Conservation (phyloP, 305 asterid genomes). For the Fraxinus sp. region DNA sequence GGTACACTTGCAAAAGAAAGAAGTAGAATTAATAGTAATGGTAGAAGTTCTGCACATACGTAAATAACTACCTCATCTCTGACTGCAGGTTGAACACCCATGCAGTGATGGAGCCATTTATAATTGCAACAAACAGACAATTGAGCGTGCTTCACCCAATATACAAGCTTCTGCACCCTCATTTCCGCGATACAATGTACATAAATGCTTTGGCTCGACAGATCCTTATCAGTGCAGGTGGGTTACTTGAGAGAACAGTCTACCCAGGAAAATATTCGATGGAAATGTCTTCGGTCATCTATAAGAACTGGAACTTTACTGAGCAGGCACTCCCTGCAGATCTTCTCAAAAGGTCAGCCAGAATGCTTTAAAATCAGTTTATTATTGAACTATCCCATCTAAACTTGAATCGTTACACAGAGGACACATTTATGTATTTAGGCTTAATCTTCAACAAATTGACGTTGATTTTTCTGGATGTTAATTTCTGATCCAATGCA, state of each 20-base stretch:
- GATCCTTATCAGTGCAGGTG: conserved; percentile 56
- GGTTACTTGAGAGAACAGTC: conserved; percentile 58
- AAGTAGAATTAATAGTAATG: not conserved
- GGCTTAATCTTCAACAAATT: too few relatives aligned
- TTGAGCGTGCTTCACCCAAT: conserved; percentile 61
- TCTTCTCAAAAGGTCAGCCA: conserved; percentile 46
- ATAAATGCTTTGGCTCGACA: conserved; percentile 63
- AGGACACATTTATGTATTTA: not conserved
- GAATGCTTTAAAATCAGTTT: not conserved
- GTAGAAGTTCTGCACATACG: not conserved
- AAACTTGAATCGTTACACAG: not conserved
- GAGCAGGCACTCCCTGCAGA: conserved; percentile 64
- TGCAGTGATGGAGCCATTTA: conserved; percentile 59
- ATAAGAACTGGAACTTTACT: conserved; percentile 51
- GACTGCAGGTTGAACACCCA: conserved; percentile 57
- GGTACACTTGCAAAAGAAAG: conserved; percentile 25
- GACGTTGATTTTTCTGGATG: not conserved
- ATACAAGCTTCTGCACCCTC: conserved; percentile 60
- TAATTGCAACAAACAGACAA: conserved; percentile 54
- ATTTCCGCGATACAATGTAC: conserved; percentile 60
- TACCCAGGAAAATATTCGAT: conserved; percentile 48
- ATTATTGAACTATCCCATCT: not conserved
- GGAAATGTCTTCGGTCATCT: conserved; percentile 53
- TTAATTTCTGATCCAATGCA: conserved; percentile 26
- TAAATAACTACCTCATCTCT: conserved; percentile 3